Conservation (phyloP, 2,329 filamentous ascomycete species). For the Pseudomassariella vexata region DNA sequence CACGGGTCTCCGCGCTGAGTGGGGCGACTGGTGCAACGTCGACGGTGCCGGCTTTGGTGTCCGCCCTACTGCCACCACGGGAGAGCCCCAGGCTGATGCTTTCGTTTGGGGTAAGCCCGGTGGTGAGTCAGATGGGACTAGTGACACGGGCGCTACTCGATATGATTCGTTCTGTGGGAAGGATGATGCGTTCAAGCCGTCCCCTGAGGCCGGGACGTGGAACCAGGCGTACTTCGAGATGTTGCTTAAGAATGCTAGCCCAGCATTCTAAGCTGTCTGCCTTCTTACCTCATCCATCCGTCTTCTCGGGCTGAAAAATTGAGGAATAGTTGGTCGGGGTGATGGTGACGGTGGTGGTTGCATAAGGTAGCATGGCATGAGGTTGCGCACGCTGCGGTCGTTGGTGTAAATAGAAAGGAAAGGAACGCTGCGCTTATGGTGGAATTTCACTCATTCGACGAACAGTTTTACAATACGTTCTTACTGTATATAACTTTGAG, state of each 20-base stretch:
- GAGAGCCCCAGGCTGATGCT: conserved; percentile 44
- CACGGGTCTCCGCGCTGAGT: conserved; percentile 38
- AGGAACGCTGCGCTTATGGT: no score
- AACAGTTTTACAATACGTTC: no score
- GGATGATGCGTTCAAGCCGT: conserved; percentile 49
- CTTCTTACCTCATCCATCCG: no score
- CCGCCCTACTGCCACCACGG: conserved; percentile 46
- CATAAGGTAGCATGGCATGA: no score
- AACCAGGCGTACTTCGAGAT: conserved; percentile 54
- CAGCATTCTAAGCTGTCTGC: conserved; percentile 27
- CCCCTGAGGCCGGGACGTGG: conserved; percentile 63
- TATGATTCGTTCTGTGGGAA: conserved; percentile 47
- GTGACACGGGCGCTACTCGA: conserved; percentile 29
- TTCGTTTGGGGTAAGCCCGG: conserved; percentile 58
- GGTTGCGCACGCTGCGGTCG: no score
- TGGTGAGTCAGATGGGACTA: conserved; percentile 32
- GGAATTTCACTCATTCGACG: no score
- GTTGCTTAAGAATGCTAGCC: conserved; percentile 45
- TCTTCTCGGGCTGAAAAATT: no score
- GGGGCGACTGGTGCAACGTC: conserved; percentile 57
- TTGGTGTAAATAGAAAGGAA: no score
- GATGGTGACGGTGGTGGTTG: no score
- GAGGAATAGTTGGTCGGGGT: no score
- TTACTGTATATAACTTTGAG: no score
- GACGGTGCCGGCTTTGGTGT: conserved; percentile 47